Evolutionary conservation across 805 yeast genomes (phyloP).

Genomic region (Cyberlindnera bimundalis): DNA sequence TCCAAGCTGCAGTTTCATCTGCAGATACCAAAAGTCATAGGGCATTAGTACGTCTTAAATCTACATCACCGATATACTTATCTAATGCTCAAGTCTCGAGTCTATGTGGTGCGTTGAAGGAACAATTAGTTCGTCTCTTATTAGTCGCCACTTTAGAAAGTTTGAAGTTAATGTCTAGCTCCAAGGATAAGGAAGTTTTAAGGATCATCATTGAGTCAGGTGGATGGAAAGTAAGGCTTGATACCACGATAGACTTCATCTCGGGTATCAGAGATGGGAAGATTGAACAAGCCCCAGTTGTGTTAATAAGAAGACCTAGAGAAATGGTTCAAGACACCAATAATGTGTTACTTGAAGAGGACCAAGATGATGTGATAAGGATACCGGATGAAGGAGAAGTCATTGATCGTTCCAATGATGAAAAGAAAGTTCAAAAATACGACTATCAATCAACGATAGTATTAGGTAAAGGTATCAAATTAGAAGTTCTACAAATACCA

Average conservation of each 20-base stretch:
- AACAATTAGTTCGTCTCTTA: constrained; percentile 13
- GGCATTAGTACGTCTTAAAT: constrained; percentile 17
- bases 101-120: constrained; percentile 15
- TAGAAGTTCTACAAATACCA: constrained; percentile 23
- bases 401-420: constrained; percentile 7
- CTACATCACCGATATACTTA: constrained; percentile 16
- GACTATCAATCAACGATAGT: constrained; percentile 17
- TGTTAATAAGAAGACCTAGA: constrained; percentile 19
- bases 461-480: constrained; percentile 17
- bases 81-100: constrained; percentile 22
- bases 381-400: constrained; percentile 21
- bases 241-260: constrained; percentile 11
- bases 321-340: constrained; percentile 2
- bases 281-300: constrained; percentile 3
- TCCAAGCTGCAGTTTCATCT: constrained; percentile 23
- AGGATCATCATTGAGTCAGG: constrained; percentile 9
- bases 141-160: constrained; percentile 17
- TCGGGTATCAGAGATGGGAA: constrained; percentile 8
- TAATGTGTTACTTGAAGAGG: constrained; percentile 11
- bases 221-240: constrained; percentile 22
- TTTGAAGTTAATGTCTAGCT: constrained; percentile 5
- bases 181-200: constrained; percentile 11
- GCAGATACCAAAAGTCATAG: constrained; percentile 18
- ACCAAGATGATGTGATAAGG: constrained; percentile 11
- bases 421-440: constrained; percentile 20